phyloP scores from a whole-genome alignment of 441 rosid species.

The Metrosideros polymorpha region DNA sequence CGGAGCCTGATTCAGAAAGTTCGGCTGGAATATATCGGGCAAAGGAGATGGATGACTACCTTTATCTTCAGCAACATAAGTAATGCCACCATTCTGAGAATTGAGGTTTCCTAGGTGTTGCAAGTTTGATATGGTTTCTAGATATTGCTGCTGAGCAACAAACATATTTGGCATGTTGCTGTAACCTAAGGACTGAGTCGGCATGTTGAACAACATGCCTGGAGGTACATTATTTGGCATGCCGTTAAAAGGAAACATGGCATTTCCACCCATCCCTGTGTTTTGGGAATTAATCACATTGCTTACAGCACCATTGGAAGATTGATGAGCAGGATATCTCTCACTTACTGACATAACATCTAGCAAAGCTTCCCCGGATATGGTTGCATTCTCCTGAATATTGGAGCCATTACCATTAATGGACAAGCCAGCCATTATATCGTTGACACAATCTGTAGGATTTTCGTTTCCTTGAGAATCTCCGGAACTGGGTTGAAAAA shows the following conservation, averaged over 20 bases:
- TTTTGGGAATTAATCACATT: slow-evolving; percentile 46
- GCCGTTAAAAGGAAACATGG: slow-evolving; percentile 32
- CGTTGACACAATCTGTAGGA: slow-evolving; percentile 28
- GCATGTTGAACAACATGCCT: slow-evolving; percentile 55
- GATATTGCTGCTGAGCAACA: slow-evolving; percentile 76
- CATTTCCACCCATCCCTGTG: slow-evolving; percentile 35
- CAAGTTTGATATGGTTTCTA: slow-evolving; percentile 69
- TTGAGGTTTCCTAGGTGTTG: slow-evolving; percentile 58
- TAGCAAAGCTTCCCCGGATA: slow-evolving; percentile 12
- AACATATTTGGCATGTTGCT: slow-evolving; percentile 54
- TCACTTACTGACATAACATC: not conserved
- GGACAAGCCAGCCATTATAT: slow-evolving; percentile 71
- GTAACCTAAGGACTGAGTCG: slow-evolving; percentile 62
- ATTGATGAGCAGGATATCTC: slow-evolving; percentile 20
- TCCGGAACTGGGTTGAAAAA: slow-evolving; percentile 45
- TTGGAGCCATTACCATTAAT: slow-evolving; percentile 32
- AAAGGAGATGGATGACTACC: slow-evolving; percentile 44
- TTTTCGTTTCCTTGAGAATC: slow-evolving; percentile 29
- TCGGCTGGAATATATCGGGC: slow-evolving; percentile 88
- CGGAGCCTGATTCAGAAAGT: slow-evolving; percentile 47
- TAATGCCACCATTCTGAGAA: slow-evolving; percentile 33
- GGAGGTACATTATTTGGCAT: slow-evolving; percentile 54
- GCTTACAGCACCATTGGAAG: slow-evolving; percentile 34
- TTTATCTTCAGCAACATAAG: slow-evolving; percentile 25
- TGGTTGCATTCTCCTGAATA: slow-evolving; percentile 27